Conservation (phyloP, 2,329 filamentous ascomycete genomes). For the Aspergillus versicolor region DNA sequence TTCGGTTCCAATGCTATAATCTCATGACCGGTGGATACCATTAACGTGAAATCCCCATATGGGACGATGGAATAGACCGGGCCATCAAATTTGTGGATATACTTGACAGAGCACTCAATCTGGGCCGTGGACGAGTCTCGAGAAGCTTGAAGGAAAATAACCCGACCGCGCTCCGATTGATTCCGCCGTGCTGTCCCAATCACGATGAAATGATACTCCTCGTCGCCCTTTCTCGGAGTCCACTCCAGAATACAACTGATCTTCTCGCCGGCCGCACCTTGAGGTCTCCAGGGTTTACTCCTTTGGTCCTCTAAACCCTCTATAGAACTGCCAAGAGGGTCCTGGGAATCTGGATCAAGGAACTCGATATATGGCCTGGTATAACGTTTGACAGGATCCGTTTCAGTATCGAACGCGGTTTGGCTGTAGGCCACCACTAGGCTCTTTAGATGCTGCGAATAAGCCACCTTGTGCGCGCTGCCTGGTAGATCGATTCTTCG, state of each 20-base stretch:
- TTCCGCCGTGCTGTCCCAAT: constrained; percentile 38
- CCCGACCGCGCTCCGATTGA: constrained; percentile 32
- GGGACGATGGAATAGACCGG: constrained; percentile 57
- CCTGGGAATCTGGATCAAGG: constrained; percentile 37
- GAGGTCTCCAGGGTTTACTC: constrained; percentile 25
- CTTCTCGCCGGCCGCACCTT: constrained; percentile 39
- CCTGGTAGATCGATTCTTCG: constrained; percentile 41
- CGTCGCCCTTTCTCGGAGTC: constrained; percentile 34
- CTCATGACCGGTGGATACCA: constrained; percentile 47
- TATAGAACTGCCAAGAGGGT: constrained; percentile 16
- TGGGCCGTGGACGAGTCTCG: constrained; percentile 25
- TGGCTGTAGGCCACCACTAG: constrained; percentile 51
- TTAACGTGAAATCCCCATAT: constrained; percentile 45
- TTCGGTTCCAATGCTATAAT: constrained; percentile 46
- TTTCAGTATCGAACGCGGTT: constrained; percentile 25
- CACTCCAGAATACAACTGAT: constrained; percentile 44
- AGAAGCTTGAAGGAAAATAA: constrained; percentile 40
- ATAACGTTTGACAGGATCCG: constrained; percentile 30
- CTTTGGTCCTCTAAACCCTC: constrained; percentile 9
- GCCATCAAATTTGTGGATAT: constrained; percentile 35
- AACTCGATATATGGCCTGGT: constrained; percentile 39
- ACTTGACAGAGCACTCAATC: constrained; percentile 36
- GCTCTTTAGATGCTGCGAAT: constrained; percentile 46
- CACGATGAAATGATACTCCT: constrained; percentile 42
- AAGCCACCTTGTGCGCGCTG: constrained; percentile 44